These are phyloP conservation scores for Penicillium sp. DNA, from an alignment of 2,329 filamentous ascomycete species.

Conservation along the genomic window DNA sequence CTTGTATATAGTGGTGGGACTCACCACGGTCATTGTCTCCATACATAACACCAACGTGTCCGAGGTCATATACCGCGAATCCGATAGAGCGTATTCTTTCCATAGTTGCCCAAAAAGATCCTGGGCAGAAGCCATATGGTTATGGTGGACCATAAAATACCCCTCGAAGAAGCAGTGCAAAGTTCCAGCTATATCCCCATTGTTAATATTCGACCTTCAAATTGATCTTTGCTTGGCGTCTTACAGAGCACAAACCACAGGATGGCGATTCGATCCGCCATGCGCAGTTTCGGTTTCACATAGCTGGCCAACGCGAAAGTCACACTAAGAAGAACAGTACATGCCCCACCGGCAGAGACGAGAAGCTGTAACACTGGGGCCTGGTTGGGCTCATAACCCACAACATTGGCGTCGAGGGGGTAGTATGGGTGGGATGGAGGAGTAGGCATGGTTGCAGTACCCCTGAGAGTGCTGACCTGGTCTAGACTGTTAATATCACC, in stretches of 20 bases:
- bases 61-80: conserved; percentile 79
- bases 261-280: conserved; percentile 57
- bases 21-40: conserved; percentile 75
- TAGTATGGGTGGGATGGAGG: conserved; percentile 63
- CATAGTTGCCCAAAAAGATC: conserved; percentile 79
- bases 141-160: conserved; percentile 73
- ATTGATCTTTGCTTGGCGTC: conserved; percentile 22
- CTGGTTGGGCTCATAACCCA: conserved; percentile 65
- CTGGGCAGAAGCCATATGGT: conserved; percentile 63
- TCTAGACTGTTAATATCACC: neutral
- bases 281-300: conserved; percentile 52
- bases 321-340: conserved; percentile 55
- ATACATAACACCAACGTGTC: conserved; percentile 85
- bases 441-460: neutral
- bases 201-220: neutral
- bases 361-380: conserved; percentile 59
- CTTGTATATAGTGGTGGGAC: conserved; percentile 27
- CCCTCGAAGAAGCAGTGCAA: conserved; percentile 82
- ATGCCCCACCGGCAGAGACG: conserved; percentile 57
- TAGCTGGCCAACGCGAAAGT: conserved; percentile 56
- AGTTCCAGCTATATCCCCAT: conserved; percentile 36
- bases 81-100: conserved; percentile 88
- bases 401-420: conserved; percentile 61
- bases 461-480: neutral
- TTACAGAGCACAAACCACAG: conserved; percentile 75